Evolutionary conservation across 2,329 filamentous ascomycete genomes (phyloP), one percentile per base, ranked within the genome.

Genomic region (Chrysoporthe puriensis): DNA sequence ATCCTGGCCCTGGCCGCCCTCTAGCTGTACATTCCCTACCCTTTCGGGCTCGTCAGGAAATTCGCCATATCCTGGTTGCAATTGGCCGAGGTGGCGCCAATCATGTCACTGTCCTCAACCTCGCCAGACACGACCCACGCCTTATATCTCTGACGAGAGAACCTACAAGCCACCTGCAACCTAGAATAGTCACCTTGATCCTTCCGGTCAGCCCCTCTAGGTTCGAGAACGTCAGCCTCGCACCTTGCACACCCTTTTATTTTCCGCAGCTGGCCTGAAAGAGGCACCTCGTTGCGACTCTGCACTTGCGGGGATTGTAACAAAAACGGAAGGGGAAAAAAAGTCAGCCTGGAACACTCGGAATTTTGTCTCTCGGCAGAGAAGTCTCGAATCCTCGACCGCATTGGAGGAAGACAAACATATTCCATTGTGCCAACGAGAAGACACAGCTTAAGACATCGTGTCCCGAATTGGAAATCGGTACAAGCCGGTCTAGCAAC

Each of bases 101-200:
- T 83, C 81, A 83, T 79, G 77, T 80, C 76, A 72, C 78, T 77
- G 77, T 73, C 73, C 78, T 73, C 73, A 48, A 67, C 70, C 73
- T 73, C 61, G 34, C 74, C 76, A 76, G 76, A 81, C 76, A 75
- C 77, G 75, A 80, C 77, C 77, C 77, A 81, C 78, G 75, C 76
- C 79, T 75, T 75, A 76, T 76, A 69, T 67, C 64, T 69, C 64
- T 67, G 66, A 69, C 60, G 63, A 68, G 59, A 61, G 62, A 46
- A 58, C 66, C 63, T 66, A 60, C 56, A 64, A 62, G 62, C 66
- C 62, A 62, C 66, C 62, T 68, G 54, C 63, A 67, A 67, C 59
- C 59, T 34, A 61, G 59, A 61, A 61, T 61, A 64, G 62, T 56
- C 67, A 64, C 50, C 46, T 69, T 62, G 52, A 67, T 64, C 66